Conservation (phyloP, 345 rosid species). For the Camelina sativa region DNA sequence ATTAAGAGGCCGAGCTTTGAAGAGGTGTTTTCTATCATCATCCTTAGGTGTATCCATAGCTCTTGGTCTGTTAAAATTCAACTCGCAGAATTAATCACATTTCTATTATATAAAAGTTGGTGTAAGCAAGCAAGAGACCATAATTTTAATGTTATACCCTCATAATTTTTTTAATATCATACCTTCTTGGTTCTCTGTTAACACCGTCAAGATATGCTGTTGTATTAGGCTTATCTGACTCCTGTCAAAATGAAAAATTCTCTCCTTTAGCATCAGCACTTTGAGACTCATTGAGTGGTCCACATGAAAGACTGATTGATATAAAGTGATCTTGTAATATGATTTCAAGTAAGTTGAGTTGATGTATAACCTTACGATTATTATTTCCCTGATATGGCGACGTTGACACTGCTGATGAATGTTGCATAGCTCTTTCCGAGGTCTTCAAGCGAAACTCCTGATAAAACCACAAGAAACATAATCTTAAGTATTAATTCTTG, state of each 20-base stretch:
- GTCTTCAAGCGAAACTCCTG: conserved; percentile 94
- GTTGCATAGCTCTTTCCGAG: conserved; percentile 85
- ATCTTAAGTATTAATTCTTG: conserved; percentile 20
- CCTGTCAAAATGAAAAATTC: conserved; percentile 50
- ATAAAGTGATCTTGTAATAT: not conserved
- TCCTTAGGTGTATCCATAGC: conserved; percentile 49
- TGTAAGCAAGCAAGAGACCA: not conserved
- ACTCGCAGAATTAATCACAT: conserved; percentile 23
- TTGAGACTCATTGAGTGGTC: conserved; percentile 2
- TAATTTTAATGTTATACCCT: not conserved
- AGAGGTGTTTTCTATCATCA: conserved; percentile 49
- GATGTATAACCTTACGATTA: conserved; percentile 60
- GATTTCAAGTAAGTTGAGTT: conserved; percentile 9
- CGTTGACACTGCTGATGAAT: conserved; percentile 54
- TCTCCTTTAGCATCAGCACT: not conserved
- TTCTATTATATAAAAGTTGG: conserved; percentile 20
- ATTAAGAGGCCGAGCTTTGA: conserved; percentile 71
- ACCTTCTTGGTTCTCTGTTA: conserved; percentile 69
- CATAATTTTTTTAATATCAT: not conserved
- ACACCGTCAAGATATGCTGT: conserved; percentile 49
- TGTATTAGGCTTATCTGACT: conserved; percentile 47
- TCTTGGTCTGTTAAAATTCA: conserved; percentile 49
- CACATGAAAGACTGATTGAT: conserved; percentile 5
- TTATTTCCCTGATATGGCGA: conserved; percentile 46
- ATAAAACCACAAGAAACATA: conserved; percentile 35